Base-by-base conservation (phyloP, 805 yeast genomes). In the Yarrowia alimentaria region DNA sequence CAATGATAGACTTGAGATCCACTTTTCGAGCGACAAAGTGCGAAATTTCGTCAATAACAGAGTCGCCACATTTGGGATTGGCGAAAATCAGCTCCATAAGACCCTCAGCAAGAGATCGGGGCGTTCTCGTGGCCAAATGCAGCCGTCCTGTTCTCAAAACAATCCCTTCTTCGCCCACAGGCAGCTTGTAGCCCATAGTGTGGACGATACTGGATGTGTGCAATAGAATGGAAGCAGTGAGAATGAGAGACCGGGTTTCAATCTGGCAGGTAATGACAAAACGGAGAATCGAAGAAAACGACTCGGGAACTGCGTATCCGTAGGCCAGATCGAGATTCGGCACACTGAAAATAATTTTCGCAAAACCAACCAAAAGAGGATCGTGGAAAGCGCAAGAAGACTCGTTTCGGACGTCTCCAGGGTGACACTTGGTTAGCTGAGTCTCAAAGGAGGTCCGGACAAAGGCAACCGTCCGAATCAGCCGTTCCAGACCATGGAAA, bases 261-360 rank as follows among this genome's bases (percentile, higher is more conserved):
- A 40, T 40, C 19, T 40, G 47, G 13, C 47, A 26, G 7, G 33
- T 25, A 3, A 19, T 9, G 11, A 40, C 11, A 13, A 40, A 40
- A 18, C 47, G n/a, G 47, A 26, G 28, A 33, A 40, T 40, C 11
- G 47, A 40, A 18, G 28, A 40, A 32, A 40, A 26, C 14, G 33
- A 26, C 47, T 40, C 47, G 5, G 47, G 47, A 4, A 40, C 33
- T 3, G 14, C 24, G 11, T 19, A 8, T 1, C 47, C 47, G n/a
- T 40, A 40, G 3, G 25, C 18, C n/a, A 13, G 33, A n/a, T 40
- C 11, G 3, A 26, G 24, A 4, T 26, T 13, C 1, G 47, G 47
- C 11, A 18, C 19, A 6, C 24, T 29, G 13, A 40, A 40, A 10
- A 40, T 33, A 6, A 40, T 13, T 7, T 28, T 18, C 13, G 19